Evolutionary conservation across 352 stramenopile genomes (phyloP), one percentile per base, ranked within the genome.

Genomic region (Globisporangium nodosum): DNA sequence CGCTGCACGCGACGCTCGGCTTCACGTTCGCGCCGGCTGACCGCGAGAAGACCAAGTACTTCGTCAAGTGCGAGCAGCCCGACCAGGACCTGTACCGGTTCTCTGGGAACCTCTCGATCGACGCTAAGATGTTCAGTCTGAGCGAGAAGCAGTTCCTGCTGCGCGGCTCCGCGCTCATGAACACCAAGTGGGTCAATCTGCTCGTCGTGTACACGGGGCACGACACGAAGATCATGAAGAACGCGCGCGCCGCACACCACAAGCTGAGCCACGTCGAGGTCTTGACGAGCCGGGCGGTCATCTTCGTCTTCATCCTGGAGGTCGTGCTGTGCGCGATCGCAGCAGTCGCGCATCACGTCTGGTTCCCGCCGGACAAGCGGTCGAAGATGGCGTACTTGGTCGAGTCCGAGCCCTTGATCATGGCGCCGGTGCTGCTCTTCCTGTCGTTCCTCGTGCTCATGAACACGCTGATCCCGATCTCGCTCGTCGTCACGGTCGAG

Each of bases 391-490:
- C 15, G 16, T 53, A 65, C 54, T 30, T 68, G 12, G 24, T 51
- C 40, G 50, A 61, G 20, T 18, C 13, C n/a, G 50, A 68, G 16
- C 43, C 27, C 8, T 18, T 24, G 2, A 42, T 64, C 12, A 35
- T 49, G 6, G 54, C 49, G 12, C 56, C 60, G 5, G 27, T 93
- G 0, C 68, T 97, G 37, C 77, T 90, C 16, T 96, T 97, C 37
- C 83, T 97, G 9, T 88, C 87, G 21, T 97, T 94, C 63, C 55
- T 97, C 37, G 88, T 98, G 52, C 71, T 97, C 24, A 85, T 96
- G 76, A 96, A 94, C 68, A 93, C 88, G 31, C 75, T 98, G 48
- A 97, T 98, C 31, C 94, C 92, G 6, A 96, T 98, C 54, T 97
- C 90, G 6, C 76, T 98, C 5, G 96, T 98, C 58, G 85, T 98